phyloP scores from a whole-genome alignment of 139 green algal species.

The Pleodorina starrii region DNA sequence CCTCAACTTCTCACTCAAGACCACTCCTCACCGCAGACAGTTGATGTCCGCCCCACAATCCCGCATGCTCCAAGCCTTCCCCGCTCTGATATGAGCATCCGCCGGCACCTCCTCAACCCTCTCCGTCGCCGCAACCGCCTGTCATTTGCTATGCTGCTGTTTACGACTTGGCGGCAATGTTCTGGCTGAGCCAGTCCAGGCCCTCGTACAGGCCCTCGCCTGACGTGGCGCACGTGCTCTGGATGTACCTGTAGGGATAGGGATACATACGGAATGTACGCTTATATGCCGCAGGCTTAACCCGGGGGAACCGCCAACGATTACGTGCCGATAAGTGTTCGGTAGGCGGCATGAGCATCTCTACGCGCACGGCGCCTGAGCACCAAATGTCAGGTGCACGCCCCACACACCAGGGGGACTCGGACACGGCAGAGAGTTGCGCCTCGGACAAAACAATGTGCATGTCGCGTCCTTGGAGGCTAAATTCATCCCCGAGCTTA shows the following conservation, averaged over 20 bases:
- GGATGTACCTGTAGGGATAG: conserved; percentile 87
- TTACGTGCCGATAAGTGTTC: too few relatives aligned
- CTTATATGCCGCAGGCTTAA: too few relatives aligned
- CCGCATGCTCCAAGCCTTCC: background rate
- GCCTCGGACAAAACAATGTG: too few relatives aligned
- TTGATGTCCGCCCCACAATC: background rate
- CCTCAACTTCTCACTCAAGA: background rate
- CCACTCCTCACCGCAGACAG: background rate
- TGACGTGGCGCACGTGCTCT: conserved; percentile 89
- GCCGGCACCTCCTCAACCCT: background rate
- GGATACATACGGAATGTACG: too few relatives aligned
- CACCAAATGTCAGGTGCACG: too few relatives aligned
- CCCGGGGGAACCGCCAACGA: too few relatives aligned
- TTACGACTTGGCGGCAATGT: conserved; percentile 48
- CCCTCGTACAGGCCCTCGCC: conserved; percentile 97
- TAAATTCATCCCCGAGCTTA: too few relatives aligned
- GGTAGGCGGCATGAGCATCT: too few relatives aligned
- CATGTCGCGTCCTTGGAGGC: too few relatives aligned
- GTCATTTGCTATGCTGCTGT: background rate
- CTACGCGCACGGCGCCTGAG: too few relatives aligned
- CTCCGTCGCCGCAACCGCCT: background rate
- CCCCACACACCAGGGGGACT: too few relatives aligned
- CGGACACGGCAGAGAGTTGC: too few relatives aligned
- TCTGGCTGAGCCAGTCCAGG: conserved; percentile 87
- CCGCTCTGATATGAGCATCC: background rate